These are phyloP conservation scores for Coemansia nantahalensis DNA, from an alignment of 192 early-diverging fungal genomes.

Conservation along the genomic window DNA sequence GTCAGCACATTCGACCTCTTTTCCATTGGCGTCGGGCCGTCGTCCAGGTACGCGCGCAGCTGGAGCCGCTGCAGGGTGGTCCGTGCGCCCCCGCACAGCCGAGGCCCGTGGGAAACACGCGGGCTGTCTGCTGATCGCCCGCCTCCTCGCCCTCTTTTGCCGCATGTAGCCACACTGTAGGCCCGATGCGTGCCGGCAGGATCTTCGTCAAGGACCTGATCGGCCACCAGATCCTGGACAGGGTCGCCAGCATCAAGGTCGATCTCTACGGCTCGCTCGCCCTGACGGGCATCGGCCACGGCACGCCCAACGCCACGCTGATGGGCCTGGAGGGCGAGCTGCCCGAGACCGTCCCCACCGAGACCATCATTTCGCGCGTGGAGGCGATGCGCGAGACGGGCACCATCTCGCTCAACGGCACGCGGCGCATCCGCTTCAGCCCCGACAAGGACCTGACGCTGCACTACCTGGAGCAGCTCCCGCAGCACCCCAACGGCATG, in stretches of 20 bases:
- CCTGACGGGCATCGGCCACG: slow-evolving; percentile 91
- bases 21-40: slow-evolving; percentile 93
- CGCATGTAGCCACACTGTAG: slow-evolving; percentile 72
- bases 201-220: slow-evolving; percentile 89
- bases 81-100: too few relatives aligned
- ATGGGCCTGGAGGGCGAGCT: slow-evolving; percentile 91
- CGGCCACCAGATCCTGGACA: slow-evolving; percentile 62
- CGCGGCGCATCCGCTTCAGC: slow-evolving; percentile 77
- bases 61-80: not conserved
- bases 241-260: slow-evolving; percentile 63
- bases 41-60: slow-evolving; percentile 56
- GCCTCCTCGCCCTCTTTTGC: too few relatives aligned
- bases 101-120: too few relatives aligned
- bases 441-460: slow-evolving; percentile 85
- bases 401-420: slow-evolving; percentile 70
- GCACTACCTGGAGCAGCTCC: slow-evolving; percentile 81
- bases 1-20: slow-evolving; percentile 94
- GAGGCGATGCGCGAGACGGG: slow-evolving; percentile 71
- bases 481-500: slow-evolving; percentile 96
- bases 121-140: too few relatives aligned
- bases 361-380: slow-evolving; percentile 71
- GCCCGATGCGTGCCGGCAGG: slow-evolving; percentile 96
- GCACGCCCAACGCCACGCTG: slow-evolving; percentile 89
- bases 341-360: slow-evolving; percentile 80
- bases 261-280: slow-evolving; percentile 94